A percentile compares a stretch with the other conserved stretches of the same genome.
These are phyloP conservation scores for Globisporangium rhizosaccharum DNA, from an alignment of 352 stramenopile genomes.

Conservation along the genomic window DNA sequence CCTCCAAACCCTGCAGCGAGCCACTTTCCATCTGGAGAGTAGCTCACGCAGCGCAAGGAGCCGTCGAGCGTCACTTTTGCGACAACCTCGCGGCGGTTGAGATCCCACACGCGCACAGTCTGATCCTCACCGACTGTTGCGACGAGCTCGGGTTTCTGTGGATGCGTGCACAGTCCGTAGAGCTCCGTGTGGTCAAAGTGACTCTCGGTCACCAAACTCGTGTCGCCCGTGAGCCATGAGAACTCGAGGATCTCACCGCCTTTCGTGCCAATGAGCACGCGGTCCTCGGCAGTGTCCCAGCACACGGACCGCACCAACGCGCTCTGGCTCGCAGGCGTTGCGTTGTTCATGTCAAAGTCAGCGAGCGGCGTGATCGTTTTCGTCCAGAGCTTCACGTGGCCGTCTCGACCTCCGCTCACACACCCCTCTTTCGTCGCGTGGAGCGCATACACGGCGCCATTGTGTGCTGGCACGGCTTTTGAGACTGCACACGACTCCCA, in stretches of 20 bases:
- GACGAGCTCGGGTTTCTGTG: conserved; percentile 42
- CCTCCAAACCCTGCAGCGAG: conserved; percentile 61
- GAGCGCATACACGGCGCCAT: conserved; percentile 60
- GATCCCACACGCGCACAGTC: conserved; percentile 65
- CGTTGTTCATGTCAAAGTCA: conserved; percentile 54
- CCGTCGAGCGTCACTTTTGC: conserved; percentile 58
- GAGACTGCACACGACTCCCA: conserved; percentile 64
- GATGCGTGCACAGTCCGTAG: conserved; percentile 44
- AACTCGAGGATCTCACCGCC: conserved; percentile 64
- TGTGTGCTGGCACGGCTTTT: conserved; percentile 56
- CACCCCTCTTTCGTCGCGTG: conserved; percentile 47
- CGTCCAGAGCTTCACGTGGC: conserved; percentile 72
- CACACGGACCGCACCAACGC: conserved; percentile 44
- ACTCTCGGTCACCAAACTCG: conserved; percentile 60
- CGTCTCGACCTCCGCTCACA: conserved; percentile 55
- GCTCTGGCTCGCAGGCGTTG: conserved; percentile 44
- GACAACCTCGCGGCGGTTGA: conserved; percentile 43
- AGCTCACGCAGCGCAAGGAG: conserved; percentile 47
- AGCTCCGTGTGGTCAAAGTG: conserved; percentile 51
- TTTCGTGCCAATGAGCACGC: conserved; percentile 64
- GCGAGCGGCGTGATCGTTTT: conserved; percentile 36
- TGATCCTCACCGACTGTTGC: conserved; percentile 63
- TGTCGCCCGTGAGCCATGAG: conserved; percentile 51
- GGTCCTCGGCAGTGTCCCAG: conserved; percentile 68
- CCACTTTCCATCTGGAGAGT: conserved; percentile 63